Base-by-base conservation (phyloP, 257 asterid species). In the Haberlea rhodopensis region DNA sequence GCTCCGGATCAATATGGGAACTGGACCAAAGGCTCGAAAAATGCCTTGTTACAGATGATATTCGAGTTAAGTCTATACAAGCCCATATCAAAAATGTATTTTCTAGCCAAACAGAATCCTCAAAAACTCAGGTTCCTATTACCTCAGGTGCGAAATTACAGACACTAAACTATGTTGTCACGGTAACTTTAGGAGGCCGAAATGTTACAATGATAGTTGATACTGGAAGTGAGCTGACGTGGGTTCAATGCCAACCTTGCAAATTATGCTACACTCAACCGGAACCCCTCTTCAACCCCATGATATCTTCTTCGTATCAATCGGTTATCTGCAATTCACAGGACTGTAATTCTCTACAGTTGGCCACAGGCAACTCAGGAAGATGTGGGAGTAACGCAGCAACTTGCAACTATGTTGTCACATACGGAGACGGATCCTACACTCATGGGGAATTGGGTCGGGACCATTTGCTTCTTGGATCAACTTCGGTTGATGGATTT, bases 231-330 rank as follows among this genome's bases (percentile, higher is more conserved):
- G 96, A 91, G 58, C 78, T 91, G 8, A 87, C 95, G 15, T 91
- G 96, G 98, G 87, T 87, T 16, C 98, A 91, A 59, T 91, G 96
- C 70, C 91, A 86, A 60, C 98, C 98, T 46, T 91, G 95, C 57
- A 81, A 72, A 46, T 53, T 73, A 5, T 89, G 98, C 66, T 85
- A 91, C 72, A 68, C 73, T 27, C 98, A 91, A 57, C 87, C 90
- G 5, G 94, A 88, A 49, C 94, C 98, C 8, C 80, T 91, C 18
- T 91, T 81, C 81, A 63, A 85, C 74, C 96, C 98, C 11, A 18
- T 55, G 25, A 15, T 26, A 1, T 91, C 96, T 0, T 80, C 87
- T 65, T 85, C 90, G 0, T 91, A 85, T 69, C 68, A 74, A 28
- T 56, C 87, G 3, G 78, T 89, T 32, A 75, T 62, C 8, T 91